These are phyloP conservation scores for Phytophthora nicotianae DNA, from an alignment of 352 stramenopile genomes.

Conservation along the genomic window DNA sequence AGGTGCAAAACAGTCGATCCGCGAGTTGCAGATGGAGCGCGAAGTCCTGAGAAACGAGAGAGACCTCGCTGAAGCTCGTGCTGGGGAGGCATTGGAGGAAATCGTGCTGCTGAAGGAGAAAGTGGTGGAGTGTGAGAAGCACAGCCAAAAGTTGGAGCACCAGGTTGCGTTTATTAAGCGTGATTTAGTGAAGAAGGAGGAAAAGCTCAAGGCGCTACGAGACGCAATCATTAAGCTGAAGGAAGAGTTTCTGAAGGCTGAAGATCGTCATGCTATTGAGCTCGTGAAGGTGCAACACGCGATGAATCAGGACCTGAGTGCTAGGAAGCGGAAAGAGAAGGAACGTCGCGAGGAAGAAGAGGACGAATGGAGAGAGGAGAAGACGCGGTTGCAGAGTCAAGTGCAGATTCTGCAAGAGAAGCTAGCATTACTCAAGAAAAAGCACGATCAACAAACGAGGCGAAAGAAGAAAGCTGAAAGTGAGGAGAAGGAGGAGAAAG, in stretches of 20 bases:
- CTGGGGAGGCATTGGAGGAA: constrained; percentile 82
- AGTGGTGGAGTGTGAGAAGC: constrained; percentile 37
- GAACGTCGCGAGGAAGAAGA: constrained; percentile 46
- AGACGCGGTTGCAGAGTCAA: constrained; percentile 55
- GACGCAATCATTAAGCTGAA: constrained; percentile 89
- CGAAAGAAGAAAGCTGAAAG: constrained; percentile 18
- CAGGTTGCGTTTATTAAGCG: constrained; percentile 48
- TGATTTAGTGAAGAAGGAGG: constrained; percentile 57
- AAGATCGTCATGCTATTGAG: constrained; percentile 81
- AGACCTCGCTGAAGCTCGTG: constrained; percentile 77
- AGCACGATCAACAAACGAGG: constrained; percentile 29
- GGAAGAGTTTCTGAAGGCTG: constrained; percentile 87
- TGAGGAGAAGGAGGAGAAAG: constrained; percentile 36
- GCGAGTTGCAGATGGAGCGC: constrained; percentile 65
- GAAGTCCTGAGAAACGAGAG: constrained; percentile 63
- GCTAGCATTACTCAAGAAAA: constrained; percentile 44
- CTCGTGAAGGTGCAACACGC: constrained; percentile 59
- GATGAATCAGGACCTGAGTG: constrained; percentile 38
- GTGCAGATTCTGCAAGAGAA: constrained; percentile 76
- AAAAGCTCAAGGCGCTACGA: constrained; percentile 69
- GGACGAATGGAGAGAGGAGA: constrained; percentile 52
- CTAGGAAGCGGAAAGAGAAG: constrained; percentile 44
- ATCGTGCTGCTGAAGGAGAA: constrained; percentile 70
- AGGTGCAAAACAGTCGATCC: constrained; percentile 46
- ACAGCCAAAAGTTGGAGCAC: constrained; percentile 50